Conservation (phyloP, 139 green algal genomes). For the Tetradesmus lagerheimii region DNA sequence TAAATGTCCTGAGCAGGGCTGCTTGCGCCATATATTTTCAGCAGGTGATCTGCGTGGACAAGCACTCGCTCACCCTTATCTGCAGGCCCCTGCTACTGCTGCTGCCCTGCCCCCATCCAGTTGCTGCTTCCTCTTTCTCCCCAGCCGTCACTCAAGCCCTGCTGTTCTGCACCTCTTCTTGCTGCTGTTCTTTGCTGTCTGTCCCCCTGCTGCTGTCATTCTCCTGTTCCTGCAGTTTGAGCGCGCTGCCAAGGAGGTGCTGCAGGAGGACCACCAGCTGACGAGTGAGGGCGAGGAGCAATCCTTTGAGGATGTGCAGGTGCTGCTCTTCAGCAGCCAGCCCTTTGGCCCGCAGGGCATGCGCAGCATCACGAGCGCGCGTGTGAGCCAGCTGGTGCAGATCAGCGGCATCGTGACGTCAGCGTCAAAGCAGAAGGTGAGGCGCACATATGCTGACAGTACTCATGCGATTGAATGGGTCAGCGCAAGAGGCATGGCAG, state of each 20-base stretch:
- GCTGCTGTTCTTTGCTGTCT: neutral
- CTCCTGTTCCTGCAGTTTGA: conserved; percentile 71
- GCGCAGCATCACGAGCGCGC: conserved; percentile 51
- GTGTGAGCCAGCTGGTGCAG: conserved; percentile 94
- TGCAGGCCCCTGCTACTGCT: no score
- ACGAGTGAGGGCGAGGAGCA: conserved; percentile 60
- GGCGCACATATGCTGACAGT: neutral
- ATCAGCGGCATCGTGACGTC: conserved; percentile 97
- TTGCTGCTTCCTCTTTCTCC: no score
- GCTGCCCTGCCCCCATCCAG: neutral
- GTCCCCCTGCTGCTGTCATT: neutral
- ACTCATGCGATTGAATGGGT: no score
- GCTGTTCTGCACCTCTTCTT: neutral
- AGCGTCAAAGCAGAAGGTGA: conserved; percentile 85
- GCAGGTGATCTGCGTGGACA: no score
- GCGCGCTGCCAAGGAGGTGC: conserved; percentile 74
- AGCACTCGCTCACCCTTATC: no score
- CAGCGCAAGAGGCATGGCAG: no score
- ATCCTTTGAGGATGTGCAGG: conserved; percentile 50
- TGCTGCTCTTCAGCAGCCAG: conserved; percentile 71
- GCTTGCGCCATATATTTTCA: no score
- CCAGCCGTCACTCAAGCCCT: no score
- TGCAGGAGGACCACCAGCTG: conserved; percentile 63
- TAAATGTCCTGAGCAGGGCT: no score
- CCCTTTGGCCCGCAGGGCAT: conserved; percentile 58